phyloP scores from a whole-genome alignment of 495 filamentous ascomycete species.

The Aspergillus taichungensis region DNA sequence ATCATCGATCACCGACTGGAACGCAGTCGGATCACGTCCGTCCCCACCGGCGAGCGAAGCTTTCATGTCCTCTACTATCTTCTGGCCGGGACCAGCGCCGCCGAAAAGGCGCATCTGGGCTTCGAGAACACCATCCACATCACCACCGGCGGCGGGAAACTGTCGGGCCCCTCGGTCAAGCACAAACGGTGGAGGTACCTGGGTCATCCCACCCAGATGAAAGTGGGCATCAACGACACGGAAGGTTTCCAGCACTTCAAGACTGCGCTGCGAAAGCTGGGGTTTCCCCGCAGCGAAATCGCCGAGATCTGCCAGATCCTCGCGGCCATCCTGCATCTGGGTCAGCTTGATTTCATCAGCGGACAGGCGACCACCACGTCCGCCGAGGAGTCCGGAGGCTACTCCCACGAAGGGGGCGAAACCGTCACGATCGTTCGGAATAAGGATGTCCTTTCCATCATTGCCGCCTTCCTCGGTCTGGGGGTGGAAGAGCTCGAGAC shows the following conservation, averaged over 20 bases:
- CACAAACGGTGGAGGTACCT: slow-evolving; percentile 90
- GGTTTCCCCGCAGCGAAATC: slow-evolving; percentile 87
- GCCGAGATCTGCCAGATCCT: slow-evolving; percentile 93
- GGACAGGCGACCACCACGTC: slow-evolving; percentile 66
- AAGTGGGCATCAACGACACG: slow-evolving; percentile 89
- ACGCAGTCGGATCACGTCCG: slow-evolving; percentile 76
- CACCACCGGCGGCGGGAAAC: slow-evolving; percentile 33
- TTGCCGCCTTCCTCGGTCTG: slow-evolving; percentile 89
- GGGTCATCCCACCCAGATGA: slow-evolving; percentile 91
- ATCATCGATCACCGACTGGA: slow-evolving; percentile 89
- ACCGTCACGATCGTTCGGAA: slow-evolving; percentile 81
- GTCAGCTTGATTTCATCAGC: slow-evolving; percentile 84
- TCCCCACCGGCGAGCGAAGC: slow-evolving; percentile 91
- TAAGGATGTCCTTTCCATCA: slow-evolving; percentile 74
- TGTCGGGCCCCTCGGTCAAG: slow-evolving; percentile 42
- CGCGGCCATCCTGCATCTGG: slow-evolving; percentile 86
- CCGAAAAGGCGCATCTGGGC: slow-evolving; percentile 83
- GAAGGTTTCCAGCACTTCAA: slow-evolving; percentile 98
- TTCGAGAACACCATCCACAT: slow-evolving; percentile 52
- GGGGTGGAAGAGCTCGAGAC: slow-evolving; percentile 70
- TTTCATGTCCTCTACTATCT: slow-evolving; percentile 96
- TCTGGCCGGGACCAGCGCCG: slow-evolving; percentile 78
- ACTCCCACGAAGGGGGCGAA: slow-evolving; percentile 89
- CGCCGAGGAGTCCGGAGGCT: slow-evolving; percentile 89
- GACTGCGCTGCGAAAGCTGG: slow-evolving; percentile 84